Evolutionary conservation across 2,329 filamentous ascomycete species (phyloP).

Genomic region (Clarireedia paspali): DNA sequence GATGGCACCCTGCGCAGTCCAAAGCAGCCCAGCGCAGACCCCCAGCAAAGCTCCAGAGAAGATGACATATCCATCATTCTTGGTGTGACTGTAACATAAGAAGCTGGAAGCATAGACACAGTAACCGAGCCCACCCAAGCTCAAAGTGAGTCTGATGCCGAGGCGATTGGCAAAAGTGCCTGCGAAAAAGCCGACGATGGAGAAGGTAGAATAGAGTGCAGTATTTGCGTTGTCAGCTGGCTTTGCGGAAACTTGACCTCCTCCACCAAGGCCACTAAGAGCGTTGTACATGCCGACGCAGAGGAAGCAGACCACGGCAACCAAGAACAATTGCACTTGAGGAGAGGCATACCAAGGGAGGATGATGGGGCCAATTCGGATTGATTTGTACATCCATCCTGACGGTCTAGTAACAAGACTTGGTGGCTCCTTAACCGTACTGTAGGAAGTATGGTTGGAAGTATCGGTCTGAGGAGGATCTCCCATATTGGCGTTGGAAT

Average conservation of each 20-base stretch:
- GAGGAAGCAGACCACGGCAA: constrained; percentile 60
- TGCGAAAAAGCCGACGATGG: constrained; percentile 57
- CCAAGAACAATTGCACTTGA: constrained; percentile 60
- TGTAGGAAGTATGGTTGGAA: constrained; percentile 3
- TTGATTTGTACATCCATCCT: constrained; percentile 5
- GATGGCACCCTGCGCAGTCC: constrained; percentile 73
- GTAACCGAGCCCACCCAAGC: constrained; percentile 68
- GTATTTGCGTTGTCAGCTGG: constrained; percentile 31
- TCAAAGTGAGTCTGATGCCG: constrained; percentile 58
- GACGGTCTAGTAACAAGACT: not conserved
- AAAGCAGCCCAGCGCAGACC: constrained; percentile 68
- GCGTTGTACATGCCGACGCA: constrained; percentile 67
- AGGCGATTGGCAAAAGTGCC: constrained; percentile 69
- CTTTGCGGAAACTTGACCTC: constrained; percentile 42
- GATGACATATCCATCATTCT: constrained; percentile 51
- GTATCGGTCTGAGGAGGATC: constrained; percentile 1
- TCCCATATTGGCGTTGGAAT: not conserved
- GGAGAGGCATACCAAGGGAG: constrained; percentile 67
- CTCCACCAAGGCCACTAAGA: constrained; percentile 53
- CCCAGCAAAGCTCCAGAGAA: constrained; percentile 72
- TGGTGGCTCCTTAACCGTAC: not conserved
- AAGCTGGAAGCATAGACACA: constrained; percentile 58
- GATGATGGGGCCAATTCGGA: constrained; percentile 35
- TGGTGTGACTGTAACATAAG: constrained; percentile 33
- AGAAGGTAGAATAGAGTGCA: constrained; percentile 40